These are phyloP conservation scores for Lactarius deliciosus DNA, from an alignment of 768 basidiomycete genomes.

Conservation along the genomic window DNA sequence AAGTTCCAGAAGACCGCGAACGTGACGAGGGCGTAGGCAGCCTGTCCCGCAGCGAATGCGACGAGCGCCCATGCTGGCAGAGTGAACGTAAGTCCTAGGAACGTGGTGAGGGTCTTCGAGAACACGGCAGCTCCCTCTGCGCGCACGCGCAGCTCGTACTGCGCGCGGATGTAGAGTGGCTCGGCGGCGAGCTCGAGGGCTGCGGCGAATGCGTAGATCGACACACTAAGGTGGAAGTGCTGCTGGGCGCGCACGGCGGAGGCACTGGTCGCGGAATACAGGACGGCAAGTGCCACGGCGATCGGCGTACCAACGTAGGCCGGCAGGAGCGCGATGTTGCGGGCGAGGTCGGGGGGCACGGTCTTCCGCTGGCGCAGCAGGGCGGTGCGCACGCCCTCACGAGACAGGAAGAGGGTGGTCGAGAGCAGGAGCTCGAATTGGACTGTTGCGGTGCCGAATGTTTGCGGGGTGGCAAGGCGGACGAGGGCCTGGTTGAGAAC, in stretches of 20 bases:
- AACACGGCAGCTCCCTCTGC: constrained; percentile 87
- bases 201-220: constrained; percentile 71
- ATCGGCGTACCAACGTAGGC: constrained; percentile 66
- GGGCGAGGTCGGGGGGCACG: constrained; percentile 27
- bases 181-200: constrained; percentile 78
- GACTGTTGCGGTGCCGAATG: constrained; percentile 88
- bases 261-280: constrained; percentile 59
- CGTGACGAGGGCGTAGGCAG: constrained; percentile 64
- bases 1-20: constrained; percentile 52
- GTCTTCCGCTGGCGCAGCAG: constrained; percentile 59
- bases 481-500: constrained; percentile 84
- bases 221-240: constrained; percentile 60
- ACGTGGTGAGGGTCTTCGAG: constrained; percentile 68
- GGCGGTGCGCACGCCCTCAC: constrained; percentile 91
- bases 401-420: constrained; percentile 86
- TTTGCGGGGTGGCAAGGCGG: constrained; percentile 77
- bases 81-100: constrained; percentile 53
- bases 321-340: constrained; percentile 65
- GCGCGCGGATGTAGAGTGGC: constrained; percentile 48
- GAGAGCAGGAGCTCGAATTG: constrained; percentile 91
- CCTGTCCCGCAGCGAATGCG: constrained; percentile 86
- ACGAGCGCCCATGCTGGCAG: constrained; percentile 57
- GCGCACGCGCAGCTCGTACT: constrained; percentile 70
- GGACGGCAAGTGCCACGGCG: constrained; percentile 47
- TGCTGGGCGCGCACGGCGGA: constrained; percentile 58